Base-by-base conservation (phyloP, 768 basidiomycete species). In the Psilocybe subaeruginosa region DNA sequence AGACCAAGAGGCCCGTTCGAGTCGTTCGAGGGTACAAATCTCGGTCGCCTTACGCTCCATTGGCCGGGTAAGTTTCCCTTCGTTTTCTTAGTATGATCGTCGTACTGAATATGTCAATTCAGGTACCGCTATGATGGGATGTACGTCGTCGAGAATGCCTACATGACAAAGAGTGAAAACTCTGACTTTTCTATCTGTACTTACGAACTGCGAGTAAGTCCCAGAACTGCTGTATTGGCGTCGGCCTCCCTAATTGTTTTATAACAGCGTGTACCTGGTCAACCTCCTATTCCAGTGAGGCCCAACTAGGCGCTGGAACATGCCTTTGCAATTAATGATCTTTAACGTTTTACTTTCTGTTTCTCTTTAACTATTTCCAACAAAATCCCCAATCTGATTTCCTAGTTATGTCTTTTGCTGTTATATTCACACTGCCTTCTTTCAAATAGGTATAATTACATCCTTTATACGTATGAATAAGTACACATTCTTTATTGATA, bases 21-120 rank as follows among this genome's bases (percentile, higher is more conserved):
- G 79, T 82, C 11, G 68, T 81, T 43, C 76, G 81, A 19, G 80
- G 80, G 3, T 49, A 60, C 11, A 70, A 71, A 37, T 29, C 59
- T 9, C 27, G 66, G 1, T 77, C 78, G 0, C 50, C 54, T 33
- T 82, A 72, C 61, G 78, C 78, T 1, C 79, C 79, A 17, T 37
- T 29, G 16, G 12, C 60, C 53, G 78, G 77, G 73, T 78, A 64
- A 48, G 70, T 7, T 54, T 30, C 17, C 14, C 33, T 53, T 43
- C 31, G 23, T 39, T 8, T 50, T 31, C 19, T 6, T 39, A 37
- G 8, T 12, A 11, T 45, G 31, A 6, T 12, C 12, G 8, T 35
- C 17, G 11, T 56, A n/a, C 39, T 61, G 29, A 41, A 29, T 51
- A 11, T 50, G 41, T 33, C 12, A 35, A 19, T 8, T 9, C 14